phyloP scores from a whole-genome alignment of 78 protist genomes.

The Dictyostelium discoideum region dicty_2.7 NC_007088.5:4318001-4318500 shows the following conservation, averaged over 20 bases:
- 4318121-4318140: neutral
- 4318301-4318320: neutral
- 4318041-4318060: too few relatives aligned
- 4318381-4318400: neutral
- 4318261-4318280: neutral
- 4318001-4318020: neutral
- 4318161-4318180: neutral
- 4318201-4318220: neutral
- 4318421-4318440: neutral
- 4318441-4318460: neutral
- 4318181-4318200: neutral
- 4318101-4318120: neutral
- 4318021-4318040: neutral
- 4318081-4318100: conserved; percentile 3
- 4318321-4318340: neutral
- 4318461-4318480: neutral
- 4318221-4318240: neutral
- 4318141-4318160: neutral
- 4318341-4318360: neutral
- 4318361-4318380: neutral
- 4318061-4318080: neutral
- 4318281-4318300: neutral
- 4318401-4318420: neutral
- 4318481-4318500: neutral
- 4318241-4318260: neutral